phyloP scores from a whole-genome alignment of 2,329 filamentous ascomycete genomes.

The Cytospora piceicola region DNA sequence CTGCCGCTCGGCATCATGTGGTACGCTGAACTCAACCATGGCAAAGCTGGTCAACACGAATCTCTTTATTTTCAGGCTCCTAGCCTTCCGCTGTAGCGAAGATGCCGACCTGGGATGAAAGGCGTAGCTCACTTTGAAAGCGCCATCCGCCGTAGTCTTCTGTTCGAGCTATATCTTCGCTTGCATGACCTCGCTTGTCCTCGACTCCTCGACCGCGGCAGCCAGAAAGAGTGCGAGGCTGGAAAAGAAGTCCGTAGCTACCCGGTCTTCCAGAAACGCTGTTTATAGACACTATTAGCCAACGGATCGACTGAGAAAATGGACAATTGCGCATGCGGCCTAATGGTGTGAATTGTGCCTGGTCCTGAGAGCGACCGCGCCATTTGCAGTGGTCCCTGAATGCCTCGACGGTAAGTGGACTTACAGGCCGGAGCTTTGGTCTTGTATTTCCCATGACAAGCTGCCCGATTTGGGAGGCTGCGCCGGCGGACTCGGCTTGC shows the following conservation, averaged over 20 bases:
- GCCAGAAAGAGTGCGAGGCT: slow-evolving; percentile 51
- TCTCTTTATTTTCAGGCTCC: no score
- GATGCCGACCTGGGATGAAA: neutral
- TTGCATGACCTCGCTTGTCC: neutral
- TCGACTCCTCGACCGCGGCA: neutral
- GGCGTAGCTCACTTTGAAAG: neutral
- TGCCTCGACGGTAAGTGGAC: no score
- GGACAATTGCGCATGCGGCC: slow-evolving; percentile 34
- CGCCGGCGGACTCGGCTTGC: neutral
- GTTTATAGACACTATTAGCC: slow-evolving; percentile 44
- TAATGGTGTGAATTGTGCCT: no score
- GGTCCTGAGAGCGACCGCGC: no score
- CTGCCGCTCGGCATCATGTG: no score
- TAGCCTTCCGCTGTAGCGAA: neutral
- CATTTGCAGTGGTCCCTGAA: no score
- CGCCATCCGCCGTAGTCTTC: neutral
- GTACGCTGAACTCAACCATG: neutral
- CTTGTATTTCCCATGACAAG: no score
- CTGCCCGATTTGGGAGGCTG: neutral
- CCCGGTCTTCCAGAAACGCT: slow-evolving; percentile 47
- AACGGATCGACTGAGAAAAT: slow-evolving; percentile 29
- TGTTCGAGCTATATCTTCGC: no score
- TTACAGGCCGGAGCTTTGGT: no score
- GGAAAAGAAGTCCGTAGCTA: slow-evolving; percentile 55
- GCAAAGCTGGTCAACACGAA: neutral